Conservation (phyloP, 257 asterid species). For the Gardenia jasminoides region DNA sequence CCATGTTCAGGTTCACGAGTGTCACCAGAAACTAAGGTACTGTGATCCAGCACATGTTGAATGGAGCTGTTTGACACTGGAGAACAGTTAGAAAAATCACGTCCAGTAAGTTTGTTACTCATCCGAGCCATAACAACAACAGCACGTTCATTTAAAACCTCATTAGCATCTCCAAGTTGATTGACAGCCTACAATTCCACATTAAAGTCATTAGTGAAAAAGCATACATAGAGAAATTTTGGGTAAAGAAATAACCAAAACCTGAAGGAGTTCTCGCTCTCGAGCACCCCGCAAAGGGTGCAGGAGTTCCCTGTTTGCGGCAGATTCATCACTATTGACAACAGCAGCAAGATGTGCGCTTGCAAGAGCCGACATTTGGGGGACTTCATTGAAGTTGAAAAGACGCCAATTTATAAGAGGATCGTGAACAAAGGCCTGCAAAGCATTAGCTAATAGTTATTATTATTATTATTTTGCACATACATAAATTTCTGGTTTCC, state of each 20-base stretch:
- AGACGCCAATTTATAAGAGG: slow-evolving; percentile 99
- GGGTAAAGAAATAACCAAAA: slow-evolving; percentile 14
- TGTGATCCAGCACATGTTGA: slow-evolving; percentile 67
- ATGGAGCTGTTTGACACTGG: slow-evolving; percentile 54
- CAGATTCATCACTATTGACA: slow-evolving; percentile 65
- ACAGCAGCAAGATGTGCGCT: slow-evolving; percentile 58
- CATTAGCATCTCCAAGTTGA: slow-evolving; percentile 98
- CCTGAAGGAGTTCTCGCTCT: slow-evolving; percentile 96
- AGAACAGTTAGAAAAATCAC: slow-evolving; percentile 68
- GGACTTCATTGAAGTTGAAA: slow-evolving; percentile 95
- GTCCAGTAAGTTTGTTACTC: slow-evolving; percentile 97
- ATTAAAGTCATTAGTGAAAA: slow-evolving; percentile 9
- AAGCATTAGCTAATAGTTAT: neutral
- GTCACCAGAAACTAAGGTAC: slow-evolving; percentile 60
- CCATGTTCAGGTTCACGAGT: slow-evolving; percentile 93
- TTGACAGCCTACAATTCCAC: slow-evolving; percentile 64
- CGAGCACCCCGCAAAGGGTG: slow-evolving; percentile 90
- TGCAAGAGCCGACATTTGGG: slow-evolving; percentile 77
- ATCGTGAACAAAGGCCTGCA: slow-evolving; percentile 98
- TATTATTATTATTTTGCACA: no score
- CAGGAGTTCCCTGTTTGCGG: slow-evolving; percentile 55
- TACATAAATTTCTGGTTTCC: neutral
- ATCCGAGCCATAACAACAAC: slow-evolving; percentile 96
- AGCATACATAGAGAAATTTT: neutral
- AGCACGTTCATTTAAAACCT: slow-evolving; percentile 93